Evolutionary conservation across 805 yeast species (phyloP), one percentile per base, ranked within the genome.

Genomic region (Myxozyma geophila): DNA sequence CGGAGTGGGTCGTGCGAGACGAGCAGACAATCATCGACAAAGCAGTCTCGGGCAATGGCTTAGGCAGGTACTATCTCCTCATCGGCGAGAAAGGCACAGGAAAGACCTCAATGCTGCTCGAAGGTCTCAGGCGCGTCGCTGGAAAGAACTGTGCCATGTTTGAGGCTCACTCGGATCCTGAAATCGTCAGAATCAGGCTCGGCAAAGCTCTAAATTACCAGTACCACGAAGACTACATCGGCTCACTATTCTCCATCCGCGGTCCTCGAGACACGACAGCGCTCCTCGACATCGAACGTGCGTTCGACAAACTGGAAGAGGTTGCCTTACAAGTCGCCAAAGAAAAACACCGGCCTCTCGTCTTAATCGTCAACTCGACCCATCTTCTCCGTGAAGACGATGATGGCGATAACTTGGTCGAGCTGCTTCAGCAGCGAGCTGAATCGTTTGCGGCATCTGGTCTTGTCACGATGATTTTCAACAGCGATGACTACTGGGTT

Each of bases 21-120:
- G 89, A 89, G 69, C 96, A 89, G 70, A 70, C 78, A 33, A 71
- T 85, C 8, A 73, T 89, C 39, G 90, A 90, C 74, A 85, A 83
- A 43, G 85, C 89, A 36, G 80, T 90, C 2, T 73, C 81, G 8
- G 96, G 96, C 1, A 75, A 80, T n/a, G 76, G 83, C 1, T 75
- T 75, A 6, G 96, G 96, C 0, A 74, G 93, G 17, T 90, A 89
- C 75, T 87, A 84, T 71, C 76, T 90, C 54, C 72, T 90, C 44
- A 82, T 90, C 47, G 96, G 96, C 37, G 96, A 89, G 73, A 89
- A 90, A 73, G 96, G 96, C 0, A 89, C 95, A 0, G 96, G 96
- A 1, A 89, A 89, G 72, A 86, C 92, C 0, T 86, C 93, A 0
- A 81, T 90, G 78, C 80, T 90, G 15, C 75, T 88, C 70, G 91